These are phyloP conservation scores for Durusdinium trenchii DNA, from an alignment of 73 alveolate genomes.

Conservation along the genomic window DNA sequence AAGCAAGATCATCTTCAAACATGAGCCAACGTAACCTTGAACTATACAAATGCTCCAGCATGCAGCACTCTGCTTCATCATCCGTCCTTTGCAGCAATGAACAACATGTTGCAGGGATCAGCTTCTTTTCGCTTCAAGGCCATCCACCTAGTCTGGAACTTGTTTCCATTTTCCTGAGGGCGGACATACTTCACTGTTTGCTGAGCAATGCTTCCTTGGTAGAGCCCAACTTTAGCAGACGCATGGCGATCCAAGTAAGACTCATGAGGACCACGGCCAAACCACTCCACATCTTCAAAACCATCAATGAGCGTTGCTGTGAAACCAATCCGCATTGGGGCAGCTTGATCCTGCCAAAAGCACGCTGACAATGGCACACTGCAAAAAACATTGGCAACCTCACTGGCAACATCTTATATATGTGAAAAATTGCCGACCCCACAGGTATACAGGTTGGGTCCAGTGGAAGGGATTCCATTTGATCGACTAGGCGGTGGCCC, in stretches of 20 bases:
- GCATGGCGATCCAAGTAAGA: slow-evolving; percentile 73
- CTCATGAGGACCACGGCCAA: slow-evolving; percentile 93
- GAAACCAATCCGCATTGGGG: slow-evolving; percentile 93
- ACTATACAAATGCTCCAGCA: background rate
- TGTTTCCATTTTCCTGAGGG: slow-evolving; percentile 91
- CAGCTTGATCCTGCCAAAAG: slow-evolving; percentile 38
- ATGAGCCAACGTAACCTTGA: background rate
- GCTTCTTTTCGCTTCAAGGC: slow-evolving; percentile 34
- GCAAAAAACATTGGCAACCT: background rate
- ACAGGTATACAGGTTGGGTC: too few relatives aligned
- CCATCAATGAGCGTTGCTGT: slow-evolving; percentile 39
- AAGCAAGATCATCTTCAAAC: background rate
- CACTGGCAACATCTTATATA: background rate
- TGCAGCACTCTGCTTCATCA: background rate
- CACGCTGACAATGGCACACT: background rate
- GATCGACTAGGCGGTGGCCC: too few relatives aligned
- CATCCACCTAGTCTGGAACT: slow-evolving; percentile 94
- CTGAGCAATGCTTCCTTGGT: slow-evolving; percentile 66
- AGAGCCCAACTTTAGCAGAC: slow-evolving; percentile 48
- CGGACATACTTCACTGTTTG: slow-evolving; percentile 71
- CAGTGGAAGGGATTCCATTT: too few relatives aligned
- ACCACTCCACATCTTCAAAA: slow-evolving; percentile 60
- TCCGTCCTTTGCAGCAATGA: slow-evolving; percentile 30
- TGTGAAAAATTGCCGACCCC: too few relatives aligned
- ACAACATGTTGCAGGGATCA: slow-evolving; percentile 34